Conservation (phyloP, 345 rosid species). For the Camelina neglecta region DNA sequence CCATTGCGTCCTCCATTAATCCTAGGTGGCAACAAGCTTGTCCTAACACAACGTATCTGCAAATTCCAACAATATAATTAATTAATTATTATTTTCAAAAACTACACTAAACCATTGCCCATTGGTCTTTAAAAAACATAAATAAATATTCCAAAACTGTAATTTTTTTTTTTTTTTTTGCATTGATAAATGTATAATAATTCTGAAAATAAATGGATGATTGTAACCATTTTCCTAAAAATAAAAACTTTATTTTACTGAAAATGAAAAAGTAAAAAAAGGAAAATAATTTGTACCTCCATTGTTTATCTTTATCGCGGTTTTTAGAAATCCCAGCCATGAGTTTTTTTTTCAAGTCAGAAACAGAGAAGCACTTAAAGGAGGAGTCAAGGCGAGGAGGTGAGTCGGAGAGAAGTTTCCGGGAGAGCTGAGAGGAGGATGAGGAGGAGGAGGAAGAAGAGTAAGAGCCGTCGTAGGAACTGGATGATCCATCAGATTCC, state of each 20-base stretch:
- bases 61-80: not conserved
- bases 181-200: no score
- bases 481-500: constrained; percentile 56
- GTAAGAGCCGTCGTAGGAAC: constrained; percentile 51
- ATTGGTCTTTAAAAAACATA: not conserved
- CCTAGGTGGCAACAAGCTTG: constrained; percentile 97
- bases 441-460: constrained; percentile 37
- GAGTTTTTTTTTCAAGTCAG: constrained; percentile 84
- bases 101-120: not conserved
- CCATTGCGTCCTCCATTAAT: constrained; percentile 96
- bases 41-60: constrained; percentile 81
- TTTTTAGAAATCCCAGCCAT: constrained; percentile 75
- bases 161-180: no score
- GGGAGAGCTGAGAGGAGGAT: constrained; percentile 33
- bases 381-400: constrained; percentile 49
- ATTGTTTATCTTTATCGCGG: constrained; percentile 73
- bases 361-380: constrained; percentile 79
- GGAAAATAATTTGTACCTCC: constrained; percentile 63
- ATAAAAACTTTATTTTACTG: not conserved
- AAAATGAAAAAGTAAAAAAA: not conserved
- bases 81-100: not conserved
- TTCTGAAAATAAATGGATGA: not conserved
- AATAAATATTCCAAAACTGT: no score
- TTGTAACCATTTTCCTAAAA: not conserved
- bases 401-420: constrained; percentile 51